Evolutionary conservation across 148 eudicot species (phyloP).

Genomic region (Simmondsia chinensis): DNA sequence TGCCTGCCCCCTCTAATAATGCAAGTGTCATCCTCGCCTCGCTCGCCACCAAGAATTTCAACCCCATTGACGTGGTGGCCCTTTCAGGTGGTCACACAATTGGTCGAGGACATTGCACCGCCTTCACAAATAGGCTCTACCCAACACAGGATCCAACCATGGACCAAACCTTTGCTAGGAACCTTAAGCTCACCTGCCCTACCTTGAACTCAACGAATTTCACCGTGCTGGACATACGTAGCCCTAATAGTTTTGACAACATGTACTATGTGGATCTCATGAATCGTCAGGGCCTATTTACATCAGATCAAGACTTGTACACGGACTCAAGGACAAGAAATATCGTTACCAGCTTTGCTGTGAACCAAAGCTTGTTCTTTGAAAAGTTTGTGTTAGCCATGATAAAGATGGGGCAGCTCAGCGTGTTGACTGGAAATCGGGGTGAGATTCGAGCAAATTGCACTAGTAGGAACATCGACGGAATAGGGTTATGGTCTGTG

Average conservation of each 20-base stretch:
- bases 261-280: constrained; percentile 12
- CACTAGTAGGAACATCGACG: constrained; percentile 3
- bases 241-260: constrained; percentile 15
- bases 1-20: constrained; percentile 14
- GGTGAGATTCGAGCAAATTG: constrained; percentile 14
- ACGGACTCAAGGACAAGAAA: constrained; percentile 4
- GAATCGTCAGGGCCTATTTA: constrained; percentile 10
- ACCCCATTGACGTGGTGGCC: constrained; percentile 14
- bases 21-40: constrained; percentile 3
- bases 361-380: constrained; percentile 5
- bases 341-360: constrained; percentile 11
- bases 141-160: constrained; percentile 14
- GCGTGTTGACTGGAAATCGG: constrained; percentile 6
- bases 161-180: constrained; percentile 1
- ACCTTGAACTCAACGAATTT: not conserved
- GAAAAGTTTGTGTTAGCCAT: constrained; percentile 11
- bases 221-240: constrained; percentile 4
- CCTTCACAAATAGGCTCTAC: constrained; percentile 9
- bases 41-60: constrained; percentile 1
- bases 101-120: constrained; percentile 11
- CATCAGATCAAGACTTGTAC: constrained; percentile 16
- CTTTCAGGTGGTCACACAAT: constrained; percentile 26
- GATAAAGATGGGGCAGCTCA: constrained; percentile 19
- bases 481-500: not conserved
- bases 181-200: constrained; percentile 12